These are phyloP conservation scores for Malassezia dermatis DNA, from an alignment of 1,284 basidiomycete species.

Conservation along the genomic window DNA sequence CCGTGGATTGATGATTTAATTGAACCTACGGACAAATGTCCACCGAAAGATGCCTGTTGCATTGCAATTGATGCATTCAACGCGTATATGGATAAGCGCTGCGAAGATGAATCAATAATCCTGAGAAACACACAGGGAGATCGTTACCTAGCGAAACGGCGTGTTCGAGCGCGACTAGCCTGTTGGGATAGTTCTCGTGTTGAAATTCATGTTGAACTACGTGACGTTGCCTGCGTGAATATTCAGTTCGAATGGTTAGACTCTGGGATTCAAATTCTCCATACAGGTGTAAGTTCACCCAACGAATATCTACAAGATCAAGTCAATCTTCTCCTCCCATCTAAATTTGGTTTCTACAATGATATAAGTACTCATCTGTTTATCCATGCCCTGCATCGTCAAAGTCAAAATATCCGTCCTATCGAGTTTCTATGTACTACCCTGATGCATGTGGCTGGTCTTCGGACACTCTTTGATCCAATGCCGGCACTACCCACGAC, in stretches of 20 bases:
- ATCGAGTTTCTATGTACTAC: neutral
- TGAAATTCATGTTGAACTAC: conserved; percentile 11
- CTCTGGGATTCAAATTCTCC: neutral
- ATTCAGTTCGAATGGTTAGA: neutral
- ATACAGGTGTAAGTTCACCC: conserved; percentile 3
- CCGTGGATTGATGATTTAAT: conserved; percentile 9
- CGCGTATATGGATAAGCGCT: neutral
- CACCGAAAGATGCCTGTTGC: neutral
- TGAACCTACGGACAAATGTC: neutral
- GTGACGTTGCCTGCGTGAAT: conserved; percentile 2
- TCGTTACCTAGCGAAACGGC: neutral
- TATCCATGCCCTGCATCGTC: conserved; percentile 4
- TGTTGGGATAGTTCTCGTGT: neutral
- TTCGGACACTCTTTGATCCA: conserved; percentile 12
- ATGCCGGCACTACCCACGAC: neutral
- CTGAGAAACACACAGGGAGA: neutral
- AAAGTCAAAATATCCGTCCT: neutral
- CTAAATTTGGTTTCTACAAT: conserved; percentile 3
- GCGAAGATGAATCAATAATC: neutral
- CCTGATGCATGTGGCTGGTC: conserved; percentile 5
- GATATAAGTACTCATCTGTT: conserved; percentile 11
- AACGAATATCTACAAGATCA: neutral
- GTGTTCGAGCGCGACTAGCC: conserved; percentile 10
- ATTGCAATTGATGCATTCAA: neutral
- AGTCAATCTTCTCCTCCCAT: neutral